Evolutionary conservation across 208 protist species (phyloP), one percentile per base, ranked within the genome.

Genomic region (Leptomonas pyrrhocoris): DNA sequence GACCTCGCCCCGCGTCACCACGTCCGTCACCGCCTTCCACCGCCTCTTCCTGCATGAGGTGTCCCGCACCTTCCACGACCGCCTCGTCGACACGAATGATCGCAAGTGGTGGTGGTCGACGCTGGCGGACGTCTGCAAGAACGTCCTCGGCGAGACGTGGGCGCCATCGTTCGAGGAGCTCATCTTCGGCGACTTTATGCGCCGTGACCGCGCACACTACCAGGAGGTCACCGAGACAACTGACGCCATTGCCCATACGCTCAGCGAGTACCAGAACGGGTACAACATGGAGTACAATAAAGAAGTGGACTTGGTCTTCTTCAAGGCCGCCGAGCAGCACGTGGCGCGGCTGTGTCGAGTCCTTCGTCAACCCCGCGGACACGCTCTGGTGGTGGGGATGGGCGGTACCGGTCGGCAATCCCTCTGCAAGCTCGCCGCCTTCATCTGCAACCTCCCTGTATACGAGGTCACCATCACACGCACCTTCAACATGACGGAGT

Each of bases 371-470:
- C 97, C 98, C 21, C 89, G 97, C 30, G 97, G 98, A 56, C 95
- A 99, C 74, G 94, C 95, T 5, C 83, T 99, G 53, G 91, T 99
- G 1, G 95, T 99, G 13, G 98, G 98, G 54, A 98, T 99, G 80
- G 97, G 98, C 49, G 98, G 98, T 36, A 98, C 90, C 1, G 98
- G 98, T 49, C 93, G 98, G 45, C 97, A 98, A 67, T 98, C 94
- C 30, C 87, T 99, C 27, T 98, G 97, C 59, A 92, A 96, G 65
- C 78, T 99, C 7, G 95, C 97, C 48, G 88, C 94, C 21, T 98
- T 93, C 72, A 97, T 99, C 28, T 93, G 86, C 72, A 93, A 93
- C 46, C 80, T 97, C 50, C 87, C 94, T 15, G 88, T 96, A 48
- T 90, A 94, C 71, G 86, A 96, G 59, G 85, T 99, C 27, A 70